These are phyloP conservation scores for Copromyces sp. DNA, from an alignment of 495 filamentous ascomycete species.

Conservation along the genomic window DNA sequence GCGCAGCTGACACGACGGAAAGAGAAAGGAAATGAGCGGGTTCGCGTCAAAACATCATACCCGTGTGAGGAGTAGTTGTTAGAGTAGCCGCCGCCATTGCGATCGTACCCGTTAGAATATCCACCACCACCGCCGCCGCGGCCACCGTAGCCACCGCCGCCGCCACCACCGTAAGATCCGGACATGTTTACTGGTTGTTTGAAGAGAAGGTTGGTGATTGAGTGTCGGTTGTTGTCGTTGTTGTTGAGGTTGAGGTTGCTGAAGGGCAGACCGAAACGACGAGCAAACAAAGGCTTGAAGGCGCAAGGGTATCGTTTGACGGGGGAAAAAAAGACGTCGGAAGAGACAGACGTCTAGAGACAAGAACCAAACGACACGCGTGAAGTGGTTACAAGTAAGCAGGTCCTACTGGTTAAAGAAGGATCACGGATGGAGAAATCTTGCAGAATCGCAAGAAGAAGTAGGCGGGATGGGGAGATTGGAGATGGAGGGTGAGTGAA, in stretches of 20 bases:
- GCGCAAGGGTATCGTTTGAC: neutral
- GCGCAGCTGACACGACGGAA: constrained; percentile 6
- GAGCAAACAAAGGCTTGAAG: neutral
- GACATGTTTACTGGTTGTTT: constrained; percentile 16
- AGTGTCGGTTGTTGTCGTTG: neutral
- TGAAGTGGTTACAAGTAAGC: neutral
- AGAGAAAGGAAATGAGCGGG: constrained; percentile 3
- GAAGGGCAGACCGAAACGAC: neutral
- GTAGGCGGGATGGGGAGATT: neutral
- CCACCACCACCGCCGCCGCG: constrained; percentile 40
- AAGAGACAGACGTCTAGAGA: neutral
- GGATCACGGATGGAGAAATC: neutral
- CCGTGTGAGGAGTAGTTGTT: constrained; percentile 17
- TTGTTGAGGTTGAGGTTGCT: neutral
- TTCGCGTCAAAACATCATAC: constrained; percentile 10
- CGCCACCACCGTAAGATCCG: constrained; percentile 27
- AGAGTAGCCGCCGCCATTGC: constrained; percentile 21
- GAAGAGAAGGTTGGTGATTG: neutral
- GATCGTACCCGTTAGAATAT: constrained; percentile 21
- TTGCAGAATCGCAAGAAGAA: neutral
- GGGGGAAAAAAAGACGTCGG: neutral
- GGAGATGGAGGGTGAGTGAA: neutral
- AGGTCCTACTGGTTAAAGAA: neutral
- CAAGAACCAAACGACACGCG: neutral
- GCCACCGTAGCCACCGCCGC: constrained; percentile 58